Evolutionary conservation across 1,139 yeast genomes (phyloP).

Genomic region (Pichia sp.): DNA sequence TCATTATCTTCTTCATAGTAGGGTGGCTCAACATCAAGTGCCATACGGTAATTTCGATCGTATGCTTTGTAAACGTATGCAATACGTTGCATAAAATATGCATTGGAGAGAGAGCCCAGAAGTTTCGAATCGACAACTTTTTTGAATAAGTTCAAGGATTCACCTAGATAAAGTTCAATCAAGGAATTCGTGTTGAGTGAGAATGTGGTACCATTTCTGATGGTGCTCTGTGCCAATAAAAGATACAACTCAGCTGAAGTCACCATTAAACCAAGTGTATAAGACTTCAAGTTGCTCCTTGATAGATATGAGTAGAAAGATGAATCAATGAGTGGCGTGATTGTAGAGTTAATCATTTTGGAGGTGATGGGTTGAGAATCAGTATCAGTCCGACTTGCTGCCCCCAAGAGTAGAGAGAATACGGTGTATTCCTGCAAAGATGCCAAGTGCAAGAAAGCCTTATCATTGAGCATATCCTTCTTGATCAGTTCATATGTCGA

Average conservation of each 20-base stretch:
- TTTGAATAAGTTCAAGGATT: slow-evolving; percentile 45
- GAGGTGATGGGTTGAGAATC: slow-evolving; percentile 27
- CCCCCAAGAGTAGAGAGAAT: slow-evolving; percentile 61
- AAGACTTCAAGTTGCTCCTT: slow-evolving; percentile 55
- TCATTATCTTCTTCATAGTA: slow-evolving; percentile 33
- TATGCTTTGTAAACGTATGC: slow-evolving; percentile 38
- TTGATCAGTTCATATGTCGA: slow-evolving; percentile 76
- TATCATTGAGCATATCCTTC: slow-evolving; percentile 71
- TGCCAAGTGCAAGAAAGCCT: slow-evolving; percentile 80
- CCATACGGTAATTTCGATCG: slow-evolving; percentile 2
- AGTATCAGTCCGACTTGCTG: slow-evolving; percentile 31
- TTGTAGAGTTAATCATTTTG: slow-evolving; percentile 52
- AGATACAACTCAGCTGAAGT: slow-evolving; percentile 38
- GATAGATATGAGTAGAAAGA: slow-evolving; percentile 57
- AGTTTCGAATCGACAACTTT: slow-evolving; percentile 36
- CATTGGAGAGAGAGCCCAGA: slow-evolving; percentile 35
- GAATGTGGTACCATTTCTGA: slow-evolving; percentile 1
- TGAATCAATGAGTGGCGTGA: slow-evolving; percentile 63
- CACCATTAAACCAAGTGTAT: slow-evolving; percentile 45
- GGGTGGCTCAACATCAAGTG: slow-evolving; percentile 1
- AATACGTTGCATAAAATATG: slow-evolving; percentile 31
- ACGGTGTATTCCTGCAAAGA: slow-evolving; percentile 86
- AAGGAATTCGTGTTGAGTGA: background rate
- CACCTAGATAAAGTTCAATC: slow-evolving; percentile 35
- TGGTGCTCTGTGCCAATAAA: slow-evolving; percentile 29